Evolutionary conservation across 495 filamentous ascomycete species (phyloP).

Genomic region (Xylaria castorea): DNA sequence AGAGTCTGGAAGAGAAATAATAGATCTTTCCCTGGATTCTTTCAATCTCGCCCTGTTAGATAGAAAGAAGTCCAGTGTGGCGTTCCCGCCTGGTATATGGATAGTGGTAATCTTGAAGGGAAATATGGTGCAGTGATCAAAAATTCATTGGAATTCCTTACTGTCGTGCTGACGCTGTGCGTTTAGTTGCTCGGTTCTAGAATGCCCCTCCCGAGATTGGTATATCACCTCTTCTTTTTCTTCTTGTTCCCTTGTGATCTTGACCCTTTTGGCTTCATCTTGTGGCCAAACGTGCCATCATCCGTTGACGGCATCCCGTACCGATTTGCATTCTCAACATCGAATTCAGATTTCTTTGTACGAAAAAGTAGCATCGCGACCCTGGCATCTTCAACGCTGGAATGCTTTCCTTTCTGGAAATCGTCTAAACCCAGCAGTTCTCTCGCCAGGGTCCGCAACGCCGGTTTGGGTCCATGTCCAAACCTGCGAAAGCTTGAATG

Average conservation of each 20-base stretch:
- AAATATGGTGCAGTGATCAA: not conserved
- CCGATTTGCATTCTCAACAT: slow-evolving; percentile 70
- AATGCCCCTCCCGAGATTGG: not conserved
- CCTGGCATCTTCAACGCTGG: slow-evolving; percentile 82
- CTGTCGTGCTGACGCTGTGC: not conserved
- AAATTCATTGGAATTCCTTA: not conserved
- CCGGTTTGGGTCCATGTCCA: slow-evolving; percentile 78
- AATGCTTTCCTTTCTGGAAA: slow-evolving; percentile 77
- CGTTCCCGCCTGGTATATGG: slow-evolving; percentile 55
- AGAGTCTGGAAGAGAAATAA: not conserved
- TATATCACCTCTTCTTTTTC: slow-evolving; percentile 35
- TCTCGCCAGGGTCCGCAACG: slow-evolving; percentile 74
- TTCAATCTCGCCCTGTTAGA: not conserved
- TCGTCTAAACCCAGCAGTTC: slow-evolving; percentile 76
- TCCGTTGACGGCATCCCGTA: slow-evolving; percentile 58
- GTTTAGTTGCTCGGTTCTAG: not conserved
- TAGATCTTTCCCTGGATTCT: not conserved
- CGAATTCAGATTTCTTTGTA: slow-evolving; percentile 80
- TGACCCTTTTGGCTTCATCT: slow-evolving; percentile 55
- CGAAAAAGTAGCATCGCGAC: slow-evolving; percentile 88
- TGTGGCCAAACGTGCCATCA: slow-evolving; percentile 51
- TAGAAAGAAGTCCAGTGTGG: slow-evolving; percentile 60
- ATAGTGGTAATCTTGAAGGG: not conserved
- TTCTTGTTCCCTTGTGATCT: slow-evolving; percentile 38
- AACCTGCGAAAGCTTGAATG: slow-evolving; percentile 75